A percentile compares a stretch with the other conserved stretches of the same genome.
Conservation (phyloP, 176 grass and related monocot species). For the Oropetium thomaeum region DNA sequence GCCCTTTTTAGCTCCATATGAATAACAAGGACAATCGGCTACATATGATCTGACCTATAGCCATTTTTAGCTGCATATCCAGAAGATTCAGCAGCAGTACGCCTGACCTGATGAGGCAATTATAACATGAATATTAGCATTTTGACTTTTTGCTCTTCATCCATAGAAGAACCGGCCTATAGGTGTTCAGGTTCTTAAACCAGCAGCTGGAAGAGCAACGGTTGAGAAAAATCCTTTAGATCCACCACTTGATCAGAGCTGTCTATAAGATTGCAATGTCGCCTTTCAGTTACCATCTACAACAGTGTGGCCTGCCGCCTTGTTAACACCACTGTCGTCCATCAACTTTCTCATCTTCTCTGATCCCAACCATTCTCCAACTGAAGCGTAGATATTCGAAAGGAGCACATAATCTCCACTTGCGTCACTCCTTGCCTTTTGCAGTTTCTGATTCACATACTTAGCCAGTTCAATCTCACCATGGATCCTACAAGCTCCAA, state of each 20-base stretch:
- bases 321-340: conserved; percentile 73
- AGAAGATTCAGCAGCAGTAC: neutral
- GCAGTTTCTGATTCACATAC: conserved; percentile 58
- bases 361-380: conserved; percentile 64
- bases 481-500: conserved; percentile 81
- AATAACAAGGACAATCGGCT: neutral
- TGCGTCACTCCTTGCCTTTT: conserved; percentile 49
- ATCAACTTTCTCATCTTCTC: conserved; percentile 83
- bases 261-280: conserved; percentile 10
- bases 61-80: neutral
- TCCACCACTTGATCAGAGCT: neutral
- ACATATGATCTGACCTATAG: neutral
- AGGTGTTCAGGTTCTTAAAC: conserved; percentile 1
- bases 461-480: conserved; percentile 67
- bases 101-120: neutral
- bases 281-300: conserved; percentile 38
- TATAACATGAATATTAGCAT: neutral
- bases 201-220: neutral
- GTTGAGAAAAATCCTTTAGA: conserved; percentile 10
- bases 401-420: conserved; percentile 87
- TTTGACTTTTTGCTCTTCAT: neutral
- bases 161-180: neutral
- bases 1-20: too few relatives aligned
- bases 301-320: conserved; percentile 57
- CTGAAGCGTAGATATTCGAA: conserved; percentile 80